These are phyloP conservation scores for Musa beccarii DNA, from an alignment of 176 grass and related monocot genomes.

Conservation along the genomic window DNA sequence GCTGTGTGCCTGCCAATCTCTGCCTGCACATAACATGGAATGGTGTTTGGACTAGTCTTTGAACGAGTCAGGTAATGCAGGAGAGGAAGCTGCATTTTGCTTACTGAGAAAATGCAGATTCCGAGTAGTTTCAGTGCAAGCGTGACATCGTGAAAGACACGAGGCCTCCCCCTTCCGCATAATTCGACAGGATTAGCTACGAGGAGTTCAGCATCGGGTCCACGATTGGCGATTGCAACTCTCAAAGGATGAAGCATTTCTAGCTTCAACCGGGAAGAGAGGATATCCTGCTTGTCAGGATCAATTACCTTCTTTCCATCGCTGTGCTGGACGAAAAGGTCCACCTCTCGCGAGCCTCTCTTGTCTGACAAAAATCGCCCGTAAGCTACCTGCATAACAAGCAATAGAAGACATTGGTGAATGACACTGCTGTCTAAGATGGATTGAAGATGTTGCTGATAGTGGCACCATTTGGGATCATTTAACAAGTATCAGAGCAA, in stretches of 20 bases:
- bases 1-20: constrained; percentile 75
- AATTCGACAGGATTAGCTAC: constrained; percentile 91
- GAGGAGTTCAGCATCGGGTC: constrained; percentile 79
- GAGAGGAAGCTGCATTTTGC: neutral
- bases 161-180: constrained; percentile 64
- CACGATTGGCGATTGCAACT: constrained; percentile 73
- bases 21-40: constrained; percentile 39
- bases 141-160: constrained; percentile 84
- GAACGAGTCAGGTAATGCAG: neutral
- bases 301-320: constrained; percentile 80
- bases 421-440: too few species aligned
- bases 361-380: constrained; percentile 57
- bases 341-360: constrained; percentile 75
- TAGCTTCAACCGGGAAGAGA: constrained; percentile 47
- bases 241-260: constrained; percentile 93
- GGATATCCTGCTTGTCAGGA: constrained; percentile 56
- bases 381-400: constrained; percentile 51
- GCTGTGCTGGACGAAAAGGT: constrained; percentile 72
- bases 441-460: too few species aligned
- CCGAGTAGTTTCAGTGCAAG: constrained; percentile 68
- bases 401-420: neutral
- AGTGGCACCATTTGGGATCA: neutral
- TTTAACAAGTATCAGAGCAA: constrained; percentile 3
- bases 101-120: constrained; percentile 95
- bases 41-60: neutral